Conservation (phyloP, 306 rosid species). For the Cicer bijugum region DNA sequence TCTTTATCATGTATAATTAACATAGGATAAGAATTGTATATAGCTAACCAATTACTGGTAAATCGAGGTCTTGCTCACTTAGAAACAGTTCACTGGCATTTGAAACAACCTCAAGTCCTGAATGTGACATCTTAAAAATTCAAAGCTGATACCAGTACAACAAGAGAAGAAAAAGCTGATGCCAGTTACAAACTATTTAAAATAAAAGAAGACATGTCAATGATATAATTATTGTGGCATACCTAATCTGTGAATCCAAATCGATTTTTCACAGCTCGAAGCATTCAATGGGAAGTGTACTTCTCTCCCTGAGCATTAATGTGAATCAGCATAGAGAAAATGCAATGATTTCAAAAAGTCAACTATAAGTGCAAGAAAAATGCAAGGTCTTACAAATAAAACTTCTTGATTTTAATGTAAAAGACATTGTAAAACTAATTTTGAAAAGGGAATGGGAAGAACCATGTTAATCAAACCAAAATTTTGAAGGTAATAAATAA, state of each 20-base stretch:
- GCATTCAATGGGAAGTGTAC: too few species aligned
- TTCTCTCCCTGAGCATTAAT: too few species aligned
- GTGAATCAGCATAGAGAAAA: slow-evolving; percentile 41
- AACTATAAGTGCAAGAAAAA: too few species aligned
- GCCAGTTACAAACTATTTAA: too few species aligned
- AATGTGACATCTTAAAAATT: too few species aligned
- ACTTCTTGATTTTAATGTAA: slow-evolving; percentile 26
- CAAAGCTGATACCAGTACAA: too few species aligned
- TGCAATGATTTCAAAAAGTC: slow-evolving; percentile 7
- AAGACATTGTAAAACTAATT: not conserved
- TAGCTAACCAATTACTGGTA: too few species aligned
- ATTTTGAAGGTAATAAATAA: not conserved
- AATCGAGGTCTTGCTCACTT: slow-evolving; percentile 71
- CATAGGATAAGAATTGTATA: too few species aligned
- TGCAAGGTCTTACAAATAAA: slow-evolving; percentile 21
- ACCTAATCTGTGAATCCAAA: slow-evolving; percentile 97
- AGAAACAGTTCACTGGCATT: slow-evolving; percentile 85
- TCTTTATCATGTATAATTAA: too few species aligned
- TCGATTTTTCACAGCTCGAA: too few species aligned
- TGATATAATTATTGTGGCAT: slow-evolving; percentile 17
- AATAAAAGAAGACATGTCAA: slow-evolving; percentile 20
- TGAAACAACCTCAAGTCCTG: slow-evolving; percentile 49
- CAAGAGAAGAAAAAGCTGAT: too few species aligned
- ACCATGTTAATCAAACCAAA: slow-evolving; percentile 23
- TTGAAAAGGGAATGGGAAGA: slow-evolving; percentile 26